These are phyloP conservation scores for Ceriops decandra DNA, from an alignment of 345 rosid species.

Conservation along the genomic window DNA sequence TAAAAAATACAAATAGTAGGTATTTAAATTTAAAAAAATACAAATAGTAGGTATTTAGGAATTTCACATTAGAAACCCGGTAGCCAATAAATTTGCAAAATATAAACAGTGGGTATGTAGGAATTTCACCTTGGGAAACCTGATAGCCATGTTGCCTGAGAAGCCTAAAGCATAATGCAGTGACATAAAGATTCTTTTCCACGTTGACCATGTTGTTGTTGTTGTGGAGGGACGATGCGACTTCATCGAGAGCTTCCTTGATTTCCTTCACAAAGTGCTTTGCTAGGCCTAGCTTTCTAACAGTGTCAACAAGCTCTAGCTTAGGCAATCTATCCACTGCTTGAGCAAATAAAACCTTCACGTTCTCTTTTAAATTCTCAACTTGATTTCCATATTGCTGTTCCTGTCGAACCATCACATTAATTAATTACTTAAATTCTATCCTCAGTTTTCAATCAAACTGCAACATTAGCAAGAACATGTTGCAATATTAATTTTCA, in stretches of 20 bases:
- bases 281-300: slow-evolving; percentile 36
- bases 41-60: no score
- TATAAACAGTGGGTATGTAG: background rate
- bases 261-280: slow-evolving; percentile 35
- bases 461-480: no score
- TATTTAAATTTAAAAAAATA: no score
- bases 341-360: slow-evolving; percentile 24
- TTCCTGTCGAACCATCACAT: slow-evolving; percentile 22
- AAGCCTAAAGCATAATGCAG: slow-evolving; percentile 40
- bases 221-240: slow-evolving; percentile 3
- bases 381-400: slow-evolving; percentile 14
- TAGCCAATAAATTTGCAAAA: no score
- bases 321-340: slow-evolving; percentile 19
- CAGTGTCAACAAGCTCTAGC: slow-evolving; percentile 36
- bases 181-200: slow-evolving; percentile 26
- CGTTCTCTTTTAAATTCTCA: slow-evolving; percentile 23
- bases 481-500: no score
- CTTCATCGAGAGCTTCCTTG: slow-evolving; percentile 20
- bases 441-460: background rate
- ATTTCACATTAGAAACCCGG: no score
- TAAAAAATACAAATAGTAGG: no score
- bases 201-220: background rate
- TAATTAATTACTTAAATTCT: background rate
- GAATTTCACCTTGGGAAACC: slow-evolving; percentile 38
- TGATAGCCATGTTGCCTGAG: slow-evolving; percentile 41